These are phyloP conservation scores for Antarctomyces pellizariae DNA, from an alignment of 495 filamentous ascomycete genomes.

Conservation along the genomic window DNA sequence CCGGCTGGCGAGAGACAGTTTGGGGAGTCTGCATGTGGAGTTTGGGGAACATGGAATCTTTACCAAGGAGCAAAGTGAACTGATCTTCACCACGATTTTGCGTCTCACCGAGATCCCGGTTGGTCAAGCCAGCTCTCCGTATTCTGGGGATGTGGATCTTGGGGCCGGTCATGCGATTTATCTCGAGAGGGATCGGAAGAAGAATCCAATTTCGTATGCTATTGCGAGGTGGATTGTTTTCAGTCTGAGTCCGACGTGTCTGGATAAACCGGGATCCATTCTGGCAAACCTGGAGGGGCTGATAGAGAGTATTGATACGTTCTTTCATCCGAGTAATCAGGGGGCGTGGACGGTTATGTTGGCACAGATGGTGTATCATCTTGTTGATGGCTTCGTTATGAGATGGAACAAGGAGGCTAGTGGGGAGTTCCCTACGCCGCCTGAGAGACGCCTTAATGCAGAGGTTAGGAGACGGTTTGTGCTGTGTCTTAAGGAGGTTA, in stretches of 20 bases:
- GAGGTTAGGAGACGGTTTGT: constrained; percentile 78
- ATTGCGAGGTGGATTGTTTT: constrained; percentile 91
- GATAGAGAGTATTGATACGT: constrained; percentile 90
- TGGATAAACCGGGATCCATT: constrained; percentile 56
- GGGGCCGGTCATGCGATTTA: constrained; percentile 59
- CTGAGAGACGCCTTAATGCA: constrained; percentile 54
- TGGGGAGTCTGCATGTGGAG: constrained; percentile 47
- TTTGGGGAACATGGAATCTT: constrained; percentile 82
- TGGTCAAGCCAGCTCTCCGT: constrained; percentile 83
- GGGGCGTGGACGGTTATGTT: constrained; percentile 79
- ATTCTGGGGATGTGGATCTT: constrained; percentile 59
- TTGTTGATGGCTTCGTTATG: constrained; percentile 92
- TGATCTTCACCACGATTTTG: constrained; percentile 81
- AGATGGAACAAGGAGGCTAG: constrained; percentile 89
- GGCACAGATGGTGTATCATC: constrained; percentile 74
- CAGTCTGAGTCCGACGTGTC: constrained; percentile 70
- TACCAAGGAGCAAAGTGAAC: constrained; percentile 71
- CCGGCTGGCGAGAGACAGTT: constrained; percentile 58
- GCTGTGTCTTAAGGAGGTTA: constrained; percentile 69
- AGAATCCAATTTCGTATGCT: constrained; percentile 75
- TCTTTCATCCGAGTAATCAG: constrained; percentile 96
- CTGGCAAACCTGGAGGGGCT: constrained; percentile 74
- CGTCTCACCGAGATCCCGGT: constrained; percentile 88
- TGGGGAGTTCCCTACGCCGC: constrained; percentile 68
- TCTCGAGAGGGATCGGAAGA: constrained; percentile 77